phyloP scores from a whole-genome alignment of 306 rosid species.

The Prunus salicina region DNA sequence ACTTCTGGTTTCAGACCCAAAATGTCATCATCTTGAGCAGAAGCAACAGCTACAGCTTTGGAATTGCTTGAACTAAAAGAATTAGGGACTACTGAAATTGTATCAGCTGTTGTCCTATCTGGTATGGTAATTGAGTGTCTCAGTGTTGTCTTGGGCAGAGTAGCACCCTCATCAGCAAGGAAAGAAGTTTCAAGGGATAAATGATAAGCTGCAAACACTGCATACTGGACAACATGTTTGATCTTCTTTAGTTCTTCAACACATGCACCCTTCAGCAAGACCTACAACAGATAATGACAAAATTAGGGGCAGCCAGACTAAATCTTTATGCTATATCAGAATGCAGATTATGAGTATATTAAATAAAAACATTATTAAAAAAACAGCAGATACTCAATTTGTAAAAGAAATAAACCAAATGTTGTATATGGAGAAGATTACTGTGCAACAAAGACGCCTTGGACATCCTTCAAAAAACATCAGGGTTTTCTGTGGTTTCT shows the following conservation, averaged over 20 bases:
- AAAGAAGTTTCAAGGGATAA: conserved; percentile 97
- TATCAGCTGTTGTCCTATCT: conserved; percentile 44
- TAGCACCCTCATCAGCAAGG: conserved; percentile 98
- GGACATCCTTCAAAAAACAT: conserved; percentile 99
- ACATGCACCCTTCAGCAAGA: conserved; percentile 76
- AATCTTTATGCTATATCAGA: background rate
- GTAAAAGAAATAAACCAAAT: background rate
- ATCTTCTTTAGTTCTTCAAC: conserved; percentile 87
- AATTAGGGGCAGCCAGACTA: conserved; percentile 30
- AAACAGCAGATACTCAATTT: background rate
- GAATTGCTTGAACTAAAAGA: conserved; percentile 30
- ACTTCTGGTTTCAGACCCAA: conserved; percentile 36
- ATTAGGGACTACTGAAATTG: conserved; percentile 31
- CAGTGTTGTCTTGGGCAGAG: conserved; percentile 68
- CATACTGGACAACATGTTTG: conserved; percentile 81
- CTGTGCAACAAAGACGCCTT: conserved; percentile 95
- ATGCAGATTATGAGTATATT: conserved; percentile 10
- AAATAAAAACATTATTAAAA: background rate
- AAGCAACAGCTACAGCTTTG: conserved; percentile 38
- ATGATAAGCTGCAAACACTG: conserved; percentile 96
- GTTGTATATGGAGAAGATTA: conserved; percentile 27
- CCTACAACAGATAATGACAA: conserved; percentile 47
- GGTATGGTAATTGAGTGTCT: conserved; percentile 36
- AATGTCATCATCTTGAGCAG: conserved; percentile 29
- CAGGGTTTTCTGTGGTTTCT: conserved; percentile 75